Percentiles rank a stretch among this genome's conserved stretches.
These are phyloP conservation scores for Geotrichum klebahnii DNA, from an alignment of 1,139 yeast genomes.

Conservation along the genomic window DNA sequence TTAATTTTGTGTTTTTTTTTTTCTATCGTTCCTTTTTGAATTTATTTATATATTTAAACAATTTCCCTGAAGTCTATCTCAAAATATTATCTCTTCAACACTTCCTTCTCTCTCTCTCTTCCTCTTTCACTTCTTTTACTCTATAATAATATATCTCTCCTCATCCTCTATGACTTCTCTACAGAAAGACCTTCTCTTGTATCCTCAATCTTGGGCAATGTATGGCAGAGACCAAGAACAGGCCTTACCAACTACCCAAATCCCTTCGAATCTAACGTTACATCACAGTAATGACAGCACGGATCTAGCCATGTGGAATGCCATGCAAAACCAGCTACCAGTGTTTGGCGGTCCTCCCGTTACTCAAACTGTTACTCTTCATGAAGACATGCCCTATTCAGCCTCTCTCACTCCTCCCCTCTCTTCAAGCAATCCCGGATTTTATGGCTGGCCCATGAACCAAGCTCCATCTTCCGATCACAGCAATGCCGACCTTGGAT, in stretches of 20 bases:
- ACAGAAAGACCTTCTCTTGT: slow-evolving; percentile 1
- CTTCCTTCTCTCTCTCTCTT: neutral
- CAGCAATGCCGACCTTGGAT: neutral
- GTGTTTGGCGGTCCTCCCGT: slow-evolving; percentile 6
- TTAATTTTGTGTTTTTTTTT: neutral
- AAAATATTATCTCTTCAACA: neutral
- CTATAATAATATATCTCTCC: no score
- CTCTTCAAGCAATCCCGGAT: slow-evolving; percentile 2
- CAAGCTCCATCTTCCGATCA: neutral
- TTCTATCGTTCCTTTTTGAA: neutral
- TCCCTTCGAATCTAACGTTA: slow-evolving; percentile 7
- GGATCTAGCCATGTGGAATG: slow-evolving; percentile 8
- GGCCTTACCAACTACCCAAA: neutral
- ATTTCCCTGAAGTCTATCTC: neutral
- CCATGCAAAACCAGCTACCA: slow-evolving; percentile 3
- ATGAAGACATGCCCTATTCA: neutral
- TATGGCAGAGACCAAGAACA: slow-evolving; percentile 5
- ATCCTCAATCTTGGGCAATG: slow-evolving; percentile 1
- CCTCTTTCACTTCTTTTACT: neutral
- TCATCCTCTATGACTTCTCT: slow-evolving; percentile 8
- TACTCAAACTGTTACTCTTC: slow-evolving; percentile 6
- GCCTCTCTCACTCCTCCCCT: slow-evolving; percentile 9
- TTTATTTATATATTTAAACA: neutral
- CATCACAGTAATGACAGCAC: slow-evolving; percentile 4
- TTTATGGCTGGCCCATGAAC: slow-evolving; percentile 3